These are phyloP conservation scores for Pseudogymnoascus sp. DNA, from an alignment of 2,329 filamentous ascomycete genomes.

Conservation along the genomic window DNA sequence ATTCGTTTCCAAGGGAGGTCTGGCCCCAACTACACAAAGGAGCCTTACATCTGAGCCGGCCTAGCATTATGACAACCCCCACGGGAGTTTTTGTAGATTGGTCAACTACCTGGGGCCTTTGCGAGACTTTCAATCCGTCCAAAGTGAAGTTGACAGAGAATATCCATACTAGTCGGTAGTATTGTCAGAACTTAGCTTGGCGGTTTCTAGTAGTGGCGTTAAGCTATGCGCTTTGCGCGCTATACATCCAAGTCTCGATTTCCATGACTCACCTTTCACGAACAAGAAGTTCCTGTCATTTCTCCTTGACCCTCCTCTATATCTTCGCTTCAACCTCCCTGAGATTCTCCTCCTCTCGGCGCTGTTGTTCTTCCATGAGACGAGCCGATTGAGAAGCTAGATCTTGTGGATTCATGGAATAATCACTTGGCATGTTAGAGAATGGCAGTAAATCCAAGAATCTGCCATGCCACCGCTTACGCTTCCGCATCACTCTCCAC, in stretches of 20 bases:
- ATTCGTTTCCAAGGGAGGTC: no score
- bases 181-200: no score
- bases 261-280: slow-evolving; percentile 97
- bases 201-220: slow-evolving; percentile 26
- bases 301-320: slow-evolving; percentile 99
- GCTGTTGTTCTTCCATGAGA: slow-evolving; percentile 98
- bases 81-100: no score
- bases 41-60: no score
- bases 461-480: slow-evolving; percentile 49
- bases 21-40: no score
- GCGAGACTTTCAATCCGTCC: no score
- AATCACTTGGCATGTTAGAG: slow-evolving; percentile 45
- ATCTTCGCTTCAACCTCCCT: slow-evolving; percentile 99
- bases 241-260: slow-evolving; percentile 94
- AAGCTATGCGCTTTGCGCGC: slow-evolving; percentile 57
- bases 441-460: slow-evolving; percentile 27
- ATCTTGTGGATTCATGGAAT: slow-evolving; percentile 95
- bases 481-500: slow-evolving; percentile 82
- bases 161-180: no score
- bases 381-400: slow-evolving; percentile 93
- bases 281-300: slow-evolving; percentile 94
- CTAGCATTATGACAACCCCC: no score
- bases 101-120: no score
- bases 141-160: no score
- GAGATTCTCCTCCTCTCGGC: slow-evolving; percentile 98